Base-by-base conservation (phyloP, 2,329 filamentous ascomycete species). In the Calonectria crousiana region DNA sequence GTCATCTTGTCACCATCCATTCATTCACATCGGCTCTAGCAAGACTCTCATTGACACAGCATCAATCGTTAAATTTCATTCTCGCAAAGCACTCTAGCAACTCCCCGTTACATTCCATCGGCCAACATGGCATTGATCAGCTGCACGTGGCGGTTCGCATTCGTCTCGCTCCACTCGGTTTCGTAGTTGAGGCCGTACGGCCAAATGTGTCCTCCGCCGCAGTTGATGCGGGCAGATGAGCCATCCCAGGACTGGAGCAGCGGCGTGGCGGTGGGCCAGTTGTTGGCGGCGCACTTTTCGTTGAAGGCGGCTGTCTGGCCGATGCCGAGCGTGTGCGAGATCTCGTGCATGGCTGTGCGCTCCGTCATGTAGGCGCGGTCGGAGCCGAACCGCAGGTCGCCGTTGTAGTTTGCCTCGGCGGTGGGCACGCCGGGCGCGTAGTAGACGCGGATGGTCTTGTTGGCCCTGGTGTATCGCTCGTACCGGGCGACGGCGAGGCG, bases 331-430 rank as follows among this genome's bases (percentile, higher is more conserved):
- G 87, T 88, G 78, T 88, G 87, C 2, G 86, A 75, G 53, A 88
- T 87, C 81, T 89, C 87, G 76, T 89, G 87, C 78, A 89, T 82
- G 6, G 87, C 87, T 4, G 86, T 88, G 18, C 87, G 86, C 79
- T 88, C 86, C 62, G 79, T 88, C 87, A 89, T 88, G 82, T 87
- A 88, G 0, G 84, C 75, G 11, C 87, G 79, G 82, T 88, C 83
- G 16, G 83, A 81, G 6, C 87, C 87, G 79, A 89, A 88, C 18
- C 87, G 85, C n/a, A 88, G 81, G 78, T 86, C 84, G 51, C 87
- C 87, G 77, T 85, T 87, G 80, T 83, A 86, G 82, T 80, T 87
- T 11, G 83, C 87, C 75, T 88, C 87, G 30, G 87, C 87, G 0
- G 87, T 88, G 11, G 84, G 82, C 14, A 89, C 87, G 26, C 86